Percentiles rank a stretch among this genome's conserved stretches.
These are phyloP conservation scores for Populus hybrid DNA, from an alignment of 441 rosid species.

Conservation along the genomic window DNA sequence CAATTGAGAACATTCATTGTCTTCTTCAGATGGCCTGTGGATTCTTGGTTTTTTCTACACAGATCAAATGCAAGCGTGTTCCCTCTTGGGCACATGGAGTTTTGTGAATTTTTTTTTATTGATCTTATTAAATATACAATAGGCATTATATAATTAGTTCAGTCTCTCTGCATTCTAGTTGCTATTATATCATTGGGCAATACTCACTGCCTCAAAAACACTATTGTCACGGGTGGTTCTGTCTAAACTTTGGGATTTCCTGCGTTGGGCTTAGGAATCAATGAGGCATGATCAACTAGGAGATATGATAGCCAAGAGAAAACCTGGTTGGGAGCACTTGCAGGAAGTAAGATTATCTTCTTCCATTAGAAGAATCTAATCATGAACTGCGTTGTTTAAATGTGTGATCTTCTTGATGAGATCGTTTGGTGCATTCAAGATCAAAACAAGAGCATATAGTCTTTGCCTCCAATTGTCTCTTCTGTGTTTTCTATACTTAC, in stretches of 20 bases:
- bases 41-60: neutral
- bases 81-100: neutral
- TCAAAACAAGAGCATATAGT: neutral
- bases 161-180: neutral
- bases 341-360: slow-evolving; percentile 62
- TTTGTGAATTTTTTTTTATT: no score
- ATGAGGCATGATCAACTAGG: slow-evolving; percentile 83
- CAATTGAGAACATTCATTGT: no score
- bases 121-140: neutral
- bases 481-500: neutral
- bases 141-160: no score
- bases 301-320: slow-evolving; percentile 69
- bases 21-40: neutral
- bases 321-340: slow-evolving; percentile 91
- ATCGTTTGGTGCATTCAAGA: no score
- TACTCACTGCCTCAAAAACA: neutral
- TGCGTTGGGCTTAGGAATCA: slow-evolving; percentile 53
- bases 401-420: no score
- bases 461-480: neutral
- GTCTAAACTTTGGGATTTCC: slow-evolving; percentile 18
- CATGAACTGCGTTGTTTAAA: no score
- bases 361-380: neutral
- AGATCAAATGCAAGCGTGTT: neutral
- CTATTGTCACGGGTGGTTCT: neutral
- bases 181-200: neutral